These are phyloP conservation scores for Aurifilum marmelostoma DNA, from an alignment of 2,329 filamentous ascomycete species.

Conservation along the genomic window DNA sequence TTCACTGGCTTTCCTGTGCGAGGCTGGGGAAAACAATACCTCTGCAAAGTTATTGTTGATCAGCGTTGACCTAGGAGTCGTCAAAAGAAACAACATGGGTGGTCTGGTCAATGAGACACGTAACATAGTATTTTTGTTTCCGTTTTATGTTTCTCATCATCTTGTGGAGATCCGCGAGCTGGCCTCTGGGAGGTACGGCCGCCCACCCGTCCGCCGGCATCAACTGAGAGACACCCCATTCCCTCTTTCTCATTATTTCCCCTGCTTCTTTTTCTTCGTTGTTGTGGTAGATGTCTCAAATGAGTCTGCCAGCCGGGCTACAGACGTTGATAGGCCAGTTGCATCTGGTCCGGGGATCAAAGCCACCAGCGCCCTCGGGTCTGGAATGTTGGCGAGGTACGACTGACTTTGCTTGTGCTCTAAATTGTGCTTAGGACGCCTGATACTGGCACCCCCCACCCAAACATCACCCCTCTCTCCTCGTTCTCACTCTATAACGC, in stretches of 20 bases:
- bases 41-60: not conserved
- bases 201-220: too few species aligned
- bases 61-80: not conserved
- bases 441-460: not conserved
- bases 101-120: not conserved
- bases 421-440: not conserved
- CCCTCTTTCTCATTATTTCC: too few species aligned
- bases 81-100: not conserved
- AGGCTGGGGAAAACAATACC: not conserved
- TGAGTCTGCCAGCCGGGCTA: not conserved
- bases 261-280: not conserved
- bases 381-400: not conserved
- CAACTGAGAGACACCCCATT: too few species aligned
- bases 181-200: not conserved
- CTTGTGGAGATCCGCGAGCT: not conserved
- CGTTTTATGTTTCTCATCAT: not conserved
- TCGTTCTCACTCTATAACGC: not conserved
- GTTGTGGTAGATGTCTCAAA: not conserved
- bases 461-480: not conserved
- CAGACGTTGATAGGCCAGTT: not conserved
- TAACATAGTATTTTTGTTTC: not conserved
- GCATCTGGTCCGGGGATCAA: not conserved
- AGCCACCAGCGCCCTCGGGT: not conserved
- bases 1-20: not conserved
- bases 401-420: not conserved